phyloP scores from a whole-genome alignment of 805 yeast genomes.

The Ascoidea rubescens region DNA sequence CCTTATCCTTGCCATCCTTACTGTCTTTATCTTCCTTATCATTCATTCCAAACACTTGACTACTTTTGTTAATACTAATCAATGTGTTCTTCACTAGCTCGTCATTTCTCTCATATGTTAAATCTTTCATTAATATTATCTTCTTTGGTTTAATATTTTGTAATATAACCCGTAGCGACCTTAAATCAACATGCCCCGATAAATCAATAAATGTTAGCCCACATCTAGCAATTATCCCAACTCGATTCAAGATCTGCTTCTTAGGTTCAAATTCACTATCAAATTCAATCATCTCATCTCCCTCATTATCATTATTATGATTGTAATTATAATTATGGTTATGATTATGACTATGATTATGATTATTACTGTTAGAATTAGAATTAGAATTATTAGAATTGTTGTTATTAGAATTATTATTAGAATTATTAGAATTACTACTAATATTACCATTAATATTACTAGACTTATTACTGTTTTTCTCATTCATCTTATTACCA shows the following conservation, averaged over 20 bases:
- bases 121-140: conserved; percentile 42
- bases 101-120: conserved; percentile 15
- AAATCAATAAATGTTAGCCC: conserved; percentile 67
- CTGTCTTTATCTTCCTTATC: conserved; percentile 10
- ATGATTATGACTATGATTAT: neutral
- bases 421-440: too few species aligned
- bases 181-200: conserved; percentile 69
- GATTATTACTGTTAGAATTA: too few species aligned
- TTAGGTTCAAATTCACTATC: conserved; percentile 42
- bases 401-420: neutral
- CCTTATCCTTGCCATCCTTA: neutral
- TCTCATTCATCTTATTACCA: too few species aligned
- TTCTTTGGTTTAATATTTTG: conserved; percentile 70
- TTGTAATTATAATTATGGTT: neutral
- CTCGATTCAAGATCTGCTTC: conserved; percentile 21
- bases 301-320: conserved; percentile 11
- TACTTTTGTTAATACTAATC: conserved; percentile 12
- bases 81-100: conserved; percentile 10
- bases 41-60: neutral
- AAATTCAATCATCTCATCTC: conserved; percentile 36
- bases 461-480: too few species aligned
- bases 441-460: too few species aligned
- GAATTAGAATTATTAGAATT: neutral
- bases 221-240: conserved; percentile 43
- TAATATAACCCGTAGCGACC: conserved; percentile 68